Evolutionary conservation across 345 rosid species (phyloP).

Genomic region (Sonneratia alba): DNA sequence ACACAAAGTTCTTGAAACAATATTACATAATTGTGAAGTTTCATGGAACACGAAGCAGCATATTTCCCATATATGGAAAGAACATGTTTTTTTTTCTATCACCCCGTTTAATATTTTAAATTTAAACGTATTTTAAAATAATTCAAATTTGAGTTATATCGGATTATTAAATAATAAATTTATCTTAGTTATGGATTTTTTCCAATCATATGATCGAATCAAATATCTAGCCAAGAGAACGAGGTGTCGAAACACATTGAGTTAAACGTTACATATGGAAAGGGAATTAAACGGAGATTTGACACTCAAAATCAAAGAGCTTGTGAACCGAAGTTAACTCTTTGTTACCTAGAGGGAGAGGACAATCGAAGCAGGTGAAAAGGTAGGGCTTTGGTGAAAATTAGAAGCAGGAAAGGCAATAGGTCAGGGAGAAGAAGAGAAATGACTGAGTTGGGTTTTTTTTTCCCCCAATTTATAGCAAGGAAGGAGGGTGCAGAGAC

Average conservation of each 20-base stretch:
- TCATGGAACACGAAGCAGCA: background rate
- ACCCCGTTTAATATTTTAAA: too few species aligned
- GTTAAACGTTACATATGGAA: too few species aligned
- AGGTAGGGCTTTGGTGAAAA: background rate
- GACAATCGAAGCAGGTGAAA: background rate
- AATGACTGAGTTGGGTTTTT: background rate
- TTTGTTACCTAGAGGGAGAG: background rate
- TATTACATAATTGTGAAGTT: background rate
- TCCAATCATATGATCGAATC: too few species aligned
- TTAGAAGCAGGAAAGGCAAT: background rate
- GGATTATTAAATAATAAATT: too few species aligned
- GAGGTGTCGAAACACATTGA: too few species aligned
- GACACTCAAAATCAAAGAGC: background rate
- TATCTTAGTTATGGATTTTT: too few species aligned
- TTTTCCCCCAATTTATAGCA: too few species aligned
- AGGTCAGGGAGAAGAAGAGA: background rate
- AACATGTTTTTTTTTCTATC: background rate
- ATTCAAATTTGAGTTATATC: background rate
- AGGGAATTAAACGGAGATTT: background rate
- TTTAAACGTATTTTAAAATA: too few species aligned
- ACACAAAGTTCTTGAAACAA: background rate
- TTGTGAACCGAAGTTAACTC: background rate
- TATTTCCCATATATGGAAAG: background rate
- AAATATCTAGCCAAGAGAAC: background rate
- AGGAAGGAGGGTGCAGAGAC: too few species aligned